Base-by-base conservation (phyloP, 2,329 filamentous ascomycete species). In the Penicillium sp. region DNA sequence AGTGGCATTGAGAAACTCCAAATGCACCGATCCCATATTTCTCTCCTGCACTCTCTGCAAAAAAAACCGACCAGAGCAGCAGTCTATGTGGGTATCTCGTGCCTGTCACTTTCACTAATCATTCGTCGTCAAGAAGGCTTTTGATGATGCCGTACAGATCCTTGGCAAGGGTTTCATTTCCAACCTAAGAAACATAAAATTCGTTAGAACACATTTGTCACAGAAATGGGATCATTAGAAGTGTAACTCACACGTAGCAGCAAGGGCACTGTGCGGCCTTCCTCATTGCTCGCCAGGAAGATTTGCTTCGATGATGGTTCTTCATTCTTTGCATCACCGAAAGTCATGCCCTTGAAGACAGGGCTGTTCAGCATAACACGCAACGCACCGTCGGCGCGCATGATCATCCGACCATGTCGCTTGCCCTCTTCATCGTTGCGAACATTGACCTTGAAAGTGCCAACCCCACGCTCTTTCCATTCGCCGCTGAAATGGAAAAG, bases 391-490 rank as follows among this genome's bases (percentile, higher is more conserved):
- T 96, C 90, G 57, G 94, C 89, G 13, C 91, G 85, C 83, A 96
- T 90, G 52, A 97, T 80, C 56, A 97, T 80, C 37, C 91, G 85
- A 25, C 85, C 79, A 45, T 66, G 78, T 48, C 81, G 76, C 49
- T 83, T 76, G 36, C 79, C 76, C 25, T 78, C 75, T 4, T 28
- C 68, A 54, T 80, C 76, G 3, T 81, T 80, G 45, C 49, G 52
- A 11, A 85, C 83, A 61, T 96, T 95, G 65, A 95, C 78, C 71
- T 93, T 93, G 57, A 95, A 76, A 58, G 85, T 85, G 39, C 90
- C 90, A 4, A 84, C 79, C 9, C 90, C 90, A 45, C 90, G 83
- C 71, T 97, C 91, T 67, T 91, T 91, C 91, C 91, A 97, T 40
- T 83, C 83, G 46, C 80, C 80, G 39, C 77, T 78, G 33, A 93